These are phyloP conservation scores for Tetrahymena thermophila DNA, from an alignment of 73 alveolate genomes.

Conservation along the genomic window DNA sequence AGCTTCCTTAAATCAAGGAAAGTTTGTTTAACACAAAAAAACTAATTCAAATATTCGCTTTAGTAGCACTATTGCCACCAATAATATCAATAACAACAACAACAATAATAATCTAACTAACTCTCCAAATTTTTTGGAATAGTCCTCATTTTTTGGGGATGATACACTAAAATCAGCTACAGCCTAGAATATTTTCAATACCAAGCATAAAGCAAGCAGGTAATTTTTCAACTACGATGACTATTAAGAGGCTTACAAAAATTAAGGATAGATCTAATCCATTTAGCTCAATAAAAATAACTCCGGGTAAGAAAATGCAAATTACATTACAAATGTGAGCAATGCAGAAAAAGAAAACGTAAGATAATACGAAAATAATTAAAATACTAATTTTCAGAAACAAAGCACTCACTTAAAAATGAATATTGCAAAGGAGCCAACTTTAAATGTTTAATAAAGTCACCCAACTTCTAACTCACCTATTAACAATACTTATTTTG, in stretches of 20 bases:
- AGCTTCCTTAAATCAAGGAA: not conserved
- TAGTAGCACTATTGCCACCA: not conserved
- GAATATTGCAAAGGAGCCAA: not conserved
- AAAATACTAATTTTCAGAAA: not conserved
- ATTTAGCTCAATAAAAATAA: not conserved
- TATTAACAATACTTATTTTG: not conserved
- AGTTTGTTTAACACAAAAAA: not conserved
- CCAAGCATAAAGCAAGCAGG: not conserved
- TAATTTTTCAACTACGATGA: not conserved
- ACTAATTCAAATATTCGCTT: not conserved
- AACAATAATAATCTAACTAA: not conserved
- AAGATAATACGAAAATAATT: not conserved
- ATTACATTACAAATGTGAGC: not conserved
- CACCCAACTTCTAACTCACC: not conserved
- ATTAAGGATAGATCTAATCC: not conserved
- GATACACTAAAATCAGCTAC: not conserved
- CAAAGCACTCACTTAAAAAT: not conserved
- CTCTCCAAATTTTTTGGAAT: not conserved
- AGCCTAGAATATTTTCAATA: not conserved
- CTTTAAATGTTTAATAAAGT: not conserved
- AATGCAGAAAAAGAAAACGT: not conserved
- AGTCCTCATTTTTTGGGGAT: not conserved
- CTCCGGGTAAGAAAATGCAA: not conserved
- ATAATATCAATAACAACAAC: not conserved
- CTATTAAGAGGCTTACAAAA: not conserved